phyloP scores from a whole-genome alignment of 2,329 filamentous ascomycete genomes.

The Coniochaeta sp. region DNA sequence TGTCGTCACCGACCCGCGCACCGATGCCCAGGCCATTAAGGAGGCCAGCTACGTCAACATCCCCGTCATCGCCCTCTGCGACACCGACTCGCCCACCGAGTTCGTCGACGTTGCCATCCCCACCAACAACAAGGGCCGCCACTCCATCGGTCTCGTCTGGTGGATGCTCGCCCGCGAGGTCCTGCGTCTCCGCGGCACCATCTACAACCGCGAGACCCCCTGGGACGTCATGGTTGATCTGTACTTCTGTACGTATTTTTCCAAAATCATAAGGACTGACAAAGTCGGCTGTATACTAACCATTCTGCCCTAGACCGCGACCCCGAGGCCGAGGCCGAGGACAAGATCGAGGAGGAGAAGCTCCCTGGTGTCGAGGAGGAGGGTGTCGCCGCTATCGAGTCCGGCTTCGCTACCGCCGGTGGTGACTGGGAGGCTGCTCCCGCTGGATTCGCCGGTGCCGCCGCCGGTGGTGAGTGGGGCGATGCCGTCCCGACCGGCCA shows the following conservation, averaged over 20 bases:
- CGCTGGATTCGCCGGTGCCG: conserved; percentile 59
- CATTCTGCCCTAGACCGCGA: conserved; percentile 67
- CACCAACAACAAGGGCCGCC: conserved; percentile 99
- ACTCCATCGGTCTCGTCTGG: conserved; percentile 97
- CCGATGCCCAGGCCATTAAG: conserved; percentile 99
- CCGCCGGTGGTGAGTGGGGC: conserved; percentile 48
- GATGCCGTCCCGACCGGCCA: conserved; percentile 39
- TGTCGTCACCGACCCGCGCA: conserved; percentile 98
- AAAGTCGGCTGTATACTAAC: background rate
- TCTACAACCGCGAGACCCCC: conserved; percentile 89
- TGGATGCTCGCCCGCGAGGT: conserved; percentile 99
- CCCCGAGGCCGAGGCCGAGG: conserved; percentile 98
- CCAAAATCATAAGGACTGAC: no score
- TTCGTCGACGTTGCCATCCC: conserved; percentile 99
- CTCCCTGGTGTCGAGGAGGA: conserved; percentile 77
- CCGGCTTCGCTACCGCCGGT: conserved; percentile 59
- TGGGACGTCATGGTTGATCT: conserved; percentile 99
- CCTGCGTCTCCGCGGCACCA: conserved; percentile 94
- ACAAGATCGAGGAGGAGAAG: conserved; percentile 95
- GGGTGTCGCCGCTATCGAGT: conserved; percentile 69
- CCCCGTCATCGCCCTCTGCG: conserved; percentile 97
- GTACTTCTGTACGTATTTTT: conserved; percentile 75
- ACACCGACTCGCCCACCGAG: conserved; percentile 98
- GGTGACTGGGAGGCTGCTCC: conserved; percentile 84
- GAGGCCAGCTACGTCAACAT: conserved; percentile 99